Evolutionary conservation across 805 yeast species (phyloP).

Genomic region (Diddensiella santjacobensis): DNA sequence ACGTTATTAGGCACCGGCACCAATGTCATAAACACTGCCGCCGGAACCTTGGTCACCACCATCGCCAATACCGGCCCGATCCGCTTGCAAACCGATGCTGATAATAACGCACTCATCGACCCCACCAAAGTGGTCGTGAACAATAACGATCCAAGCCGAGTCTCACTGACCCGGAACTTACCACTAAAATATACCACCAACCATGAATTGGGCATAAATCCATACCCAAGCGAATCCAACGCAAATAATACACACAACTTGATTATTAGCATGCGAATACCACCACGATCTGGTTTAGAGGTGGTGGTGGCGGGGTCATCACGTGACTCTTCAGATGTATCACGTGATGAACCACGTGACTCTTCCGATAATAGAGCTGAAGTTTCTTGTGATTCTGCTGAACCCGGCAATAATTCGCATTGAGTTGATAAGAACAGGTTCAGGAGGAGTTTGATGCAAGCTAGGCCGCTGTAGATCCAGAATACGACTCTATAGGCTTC

Average conservation of each 20-base stretch:
- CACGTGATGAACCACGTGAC: neutral
- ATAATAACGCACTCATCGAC: constrained; percentile 69
- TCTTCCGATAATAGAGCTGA: neutral
- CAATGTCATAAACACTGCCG: constrained; percentile 57
- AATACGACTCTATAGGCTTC: constrained; percentile 59
- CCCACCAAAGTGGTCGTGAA: constrained; percentile 59
- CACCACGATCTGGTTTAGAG: neutral
- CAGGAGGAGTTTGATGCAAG: constrained; percentile 44
- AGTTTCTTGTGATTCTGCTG: neutral
- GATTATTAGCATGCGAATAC: constrained; percentile 8
- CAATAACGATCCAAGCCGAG: constrained; percentile 60
- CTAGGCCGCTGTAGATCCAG: constrained; percentile 50
- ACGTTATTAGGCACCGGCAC: constrained; percentile 46
- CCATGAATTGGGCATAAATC: constrained; percentile 89
- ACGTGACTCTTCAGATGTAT: neutral
- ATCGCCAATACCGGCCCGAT: constrained; percentile 81
- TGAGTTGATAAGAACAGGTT: constrained; percentile 42
- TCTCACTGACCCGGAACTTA: constrained; percentile 50
- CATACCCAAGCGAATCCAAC: constrained; percentile 83
- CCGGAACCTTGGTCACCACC: constrained; percentile 69
- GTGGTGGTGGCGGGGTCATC: neutral
- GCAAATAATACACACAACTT: constrained; percentile 46
- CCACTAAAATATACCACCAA: constrained; percentile 72
- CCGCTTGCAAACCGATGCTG: constrained; percentile 60
- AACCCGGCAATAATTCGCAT: constrained; percentile 39